These are phyloP conservation scores for Mallotus nudiflorus DNA, from an alignment of 345 rosid species.

Conservation along the genomic window DNA sequence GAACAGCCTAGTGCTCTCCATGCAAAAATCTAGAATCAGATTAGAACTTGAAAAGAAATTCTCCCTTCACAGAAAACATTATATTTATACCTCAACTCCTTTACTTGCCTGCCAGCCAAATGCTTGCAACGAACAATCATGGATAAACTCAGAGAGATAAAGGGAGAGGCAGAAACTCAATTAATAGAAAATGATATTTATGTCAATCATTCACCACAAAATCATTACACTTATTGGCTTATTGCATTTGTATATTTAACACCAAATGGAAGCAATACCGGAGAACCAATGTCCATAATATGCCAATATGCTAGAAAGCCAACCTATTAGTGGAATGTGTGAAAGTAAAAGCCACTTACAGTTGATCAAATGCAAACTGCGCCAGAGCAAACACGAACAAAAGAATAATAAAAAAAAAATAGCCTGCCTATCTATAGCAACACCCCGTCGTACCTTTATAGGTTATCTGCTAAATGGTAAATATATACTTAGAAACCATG, in stretches of 20 bases:
- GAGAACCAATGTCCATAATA: neutral
- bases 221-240: constrained; percentile 6
- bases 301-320: neutral
- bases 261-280: neutral
- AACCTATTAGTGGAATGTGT: constrained; percentile 7
- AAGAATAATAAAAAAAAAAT: constrained; percentile 4
- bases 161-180: too few relatives aligned
- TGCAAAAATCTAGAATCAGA: too few relatives aligned
- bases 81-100: too few relatives aligned
- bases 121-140: too few relatives aligned
- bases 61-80: too few relatives aligned
- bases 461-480: neutral
- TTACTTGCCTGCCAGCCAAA: too few relatives aligned
- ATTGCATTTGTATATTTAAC: neutral
- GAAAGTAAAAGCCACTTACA: neutral
- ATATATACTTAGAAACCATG: neutral
- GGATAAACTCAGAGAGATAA: too few relatives aligned
- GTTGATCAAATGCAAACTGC: neutral
- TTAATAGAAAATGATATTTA: too few relatives aligned
- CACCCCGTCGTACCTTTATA: constrained; percentile 1
- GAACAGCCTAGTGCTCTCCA: too few relatives aligned
- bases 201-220: too few relatives aligned
- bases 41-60: too few relatives aligned
- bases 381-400: neutral
- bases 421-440: constrained; percentile 5